phyloP scores from a whole-genome alignment of 306 rosid genomes.

The Fragaria vesca region DNA sequence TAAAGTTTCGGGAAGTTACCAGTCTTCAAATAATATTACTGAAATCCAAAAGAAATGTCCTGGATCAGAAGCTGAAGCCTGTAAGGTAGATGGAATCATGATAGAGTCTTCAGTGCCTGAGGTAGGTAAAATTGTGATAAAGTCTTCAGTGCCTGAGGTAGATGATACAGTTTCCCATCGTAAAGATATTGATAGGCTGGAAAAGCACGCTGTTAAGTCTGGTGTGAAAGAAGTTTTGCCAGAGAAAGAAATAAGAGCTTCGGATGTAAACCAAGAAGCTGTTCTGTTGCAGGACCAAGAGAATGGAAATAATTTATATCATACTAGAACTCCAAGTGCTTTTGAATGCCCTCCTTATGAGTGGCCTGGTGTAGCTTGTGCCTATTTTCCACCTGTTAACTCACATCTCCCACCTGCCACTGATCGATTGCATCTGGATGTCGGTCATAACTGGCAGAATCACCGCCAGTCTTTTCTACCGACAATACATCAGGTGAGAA shows the following conservation, averaged over 20 bases:
- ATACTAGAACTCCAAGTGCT: constrained; percentile 47
- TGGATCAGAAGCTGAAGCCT: constrained; percentile 36
- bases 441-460: constrained; percentile 88
- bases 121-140: not conserved
- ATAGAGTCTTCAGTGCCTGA: constrained; percentile 20
- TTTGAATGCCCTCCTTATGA: constrained; percentile 69
- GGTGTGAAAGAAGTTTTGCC: constrained; percentile 36
- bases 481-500: constrained; percentile 64
- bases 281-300: constrained; percentile 43
- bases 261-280: constrained; percentile 46
- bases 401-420: constrained; percentile 86
- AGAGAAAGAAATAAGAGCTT: constrained; percentile 48
- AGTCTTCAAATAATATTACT: constrained; percentile 27
- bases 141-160: constrained; percentile 37
- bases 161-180: constrained; percentile 35
- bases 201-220: constrained; percentile 25
- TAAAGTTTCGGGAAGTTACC: constrained; percentile 32
- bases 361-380: constrained; percentile 84
- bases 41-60: constrained; percentile 40
- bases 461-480: constrained; percentile 78
- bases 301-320: constrained; percentile 42
- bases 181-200: constrained; percentile 32
- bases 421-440: constrained; percentile 93
- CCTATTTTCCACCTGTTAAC: constrained; percentile 66
- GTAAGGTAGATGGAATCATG: constrained; percentile 30